phyloP scores from a whole-genome alignment of 2,329 filamentous ascomycete genomes.

The Penicillium griseofulvum region DNA sequence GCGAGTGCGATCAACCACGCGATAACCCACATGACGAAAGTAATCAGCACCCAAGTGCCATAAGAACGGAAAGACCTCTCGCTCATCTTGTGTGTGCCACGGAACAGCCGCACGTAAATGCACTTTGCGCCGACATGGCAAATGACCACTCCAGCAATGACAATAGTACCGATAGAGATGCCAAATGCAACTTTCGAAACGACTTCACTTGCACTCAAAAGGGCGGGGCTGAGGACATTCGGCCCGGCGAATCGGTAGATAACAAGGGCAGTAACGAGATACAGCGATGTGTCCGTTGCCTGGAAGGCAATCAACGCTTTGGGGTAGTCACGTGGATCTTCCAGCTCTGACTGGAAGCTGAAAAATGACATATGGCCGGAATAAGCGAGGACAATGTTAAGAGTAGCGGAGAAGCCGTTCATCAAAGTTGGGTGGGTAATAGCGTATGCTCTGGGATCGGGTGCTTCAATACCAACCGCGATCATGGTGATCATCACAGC shows the following conservation, averaged over 20 bases:
- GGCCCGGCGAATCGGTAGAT: slow-evolving; percentile 66
- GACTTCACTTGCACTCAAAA: slow-evolving; percentile 57
- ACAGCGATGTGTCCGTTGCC: slow-evolving; percentile 57
- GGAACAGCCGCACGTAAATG: slow-evolving; percentile 63
- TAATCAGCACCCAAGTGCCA: slow-evolving; percentile 58
- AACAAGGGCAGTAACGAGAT: slow-evolving; percentile 64
- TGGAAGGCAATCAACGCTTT: slow-evolving; percentile 64
- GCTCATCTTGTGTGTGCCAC: slow-evolving; percentile 54
- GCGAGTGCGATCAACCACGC: slow-evolving; percentile 67
- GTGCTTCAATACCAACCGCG: slow-evolving; percentile 55
- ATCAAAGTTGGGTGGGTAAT: neutral
- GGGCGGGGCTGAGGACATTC: slow-evolving; percentile 63
- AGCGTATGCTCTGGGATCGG: neutral
- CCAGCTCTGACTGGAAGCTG: slow-evolving; percentile 63
- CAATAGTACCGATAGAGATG: slow-evolving; percentile 66
- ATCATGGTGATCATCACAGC: slow-evolving; percentile 67
- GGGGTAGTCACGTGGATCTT: slow-evolving; percentile 57
- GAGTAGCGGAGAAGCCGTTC: neutral
- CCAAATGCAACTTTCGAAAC: slow-evolving; percentile 65
- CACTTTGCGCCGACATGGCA: slow-evolving; percentile 65
- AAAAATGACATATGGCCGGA: slow-evolving; percentile 62
- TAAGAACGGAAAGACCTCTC: slow-evolving; percentile 51
- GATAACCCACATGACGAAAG: slow-evolving; percentile 55
- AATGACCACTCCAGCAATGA: slow-evolving; percentile 68
- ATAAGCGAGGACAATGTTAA: neutral